Percentiles rank a stretch among this genome's conserved stretches.
Evolutionary conservation across 257 asterid species (phyloP).

Genomic region (Solanum arcanum): DNA sequence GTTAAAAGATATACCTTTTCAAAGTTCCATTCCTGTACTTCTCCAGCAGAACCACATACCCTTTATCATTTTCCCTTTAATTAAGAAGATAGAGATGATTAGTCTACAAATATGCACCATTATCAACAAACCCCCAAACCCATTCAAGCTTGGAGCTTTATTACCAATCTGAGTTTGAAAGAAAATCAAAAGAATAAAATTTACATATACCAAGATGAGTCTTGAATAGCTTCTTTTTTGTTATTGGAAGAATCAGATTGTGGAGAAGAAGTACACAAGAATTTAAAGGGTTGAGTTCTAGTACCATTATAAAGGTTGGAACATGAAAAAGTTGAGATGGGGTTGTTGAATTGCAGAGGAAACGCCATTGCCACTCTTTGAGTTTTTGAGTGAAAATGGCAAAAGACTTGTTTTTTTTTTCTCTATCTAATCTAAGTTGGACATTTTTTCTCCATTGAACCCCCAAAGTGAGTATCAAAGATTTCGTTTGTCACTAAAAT

Average conservation of each 20-base stretch:
- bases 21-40: slow-evolving; percentile 69
- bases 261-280: not conserved
- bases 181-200: not conserved
- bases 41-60: slow-evolving; percentile 50
- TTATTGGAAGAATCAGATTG: not conserved
- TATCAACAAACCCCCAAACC: not conserved
- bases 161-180: not conserved
- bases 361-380: slow-evolving; percentile 19
- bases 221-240: not conserved
- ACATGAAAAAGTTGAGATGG: slow-evolving; percentile 7
- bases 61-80: slow-evolving; percentile 33
- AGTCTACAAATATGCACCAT: not conserved
- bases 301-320: not conserved
- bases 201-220: not conserved
- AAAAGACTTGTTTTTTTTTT: not conserved
- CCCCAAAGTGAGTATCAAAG: not conserved
- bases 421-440: not conserved
- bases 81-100: not conserved
- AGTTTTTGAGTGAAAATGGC: not conserved
- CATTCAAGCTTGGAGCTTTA: not conserved
- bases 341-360: slow-evolving; percentile 22
- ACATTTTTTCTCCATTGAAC: not conserved
- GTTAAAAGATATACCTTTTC: slow-evolving; percentile 36
- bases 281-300: not conserved
- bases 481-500: not conserved